phyloP scores from a whole-genome alignment of 2,329 filamentous ascomycete species.

The Aureobasidium sp. region DNA sequence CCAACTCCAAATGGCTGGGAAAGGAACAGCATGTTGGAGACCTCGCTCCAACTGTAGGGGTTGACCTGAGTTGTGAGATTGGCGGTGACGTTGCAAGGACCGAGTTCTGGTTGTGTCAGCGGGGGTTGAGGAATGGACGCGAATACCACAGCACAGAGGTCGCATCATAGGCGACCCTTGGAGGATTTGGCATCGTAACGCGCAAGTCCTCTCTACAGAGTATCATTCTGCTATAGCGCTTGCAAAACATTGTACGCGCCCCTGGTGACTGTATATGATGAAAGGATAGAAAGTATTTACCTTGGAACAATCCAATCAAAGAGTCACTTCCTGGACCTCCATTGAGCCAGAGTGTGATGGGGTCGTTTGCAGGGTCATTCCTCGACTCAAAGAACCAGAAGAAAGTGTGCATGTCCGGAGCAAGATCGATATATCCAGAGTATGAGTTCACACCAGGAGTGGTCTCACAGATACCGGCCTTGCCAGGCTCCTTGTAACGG shows the following conservation, averaged over 20 bases:
- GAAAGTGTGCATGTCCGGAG: constrained; percentile 35
- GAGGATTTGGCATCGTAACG: too few species aligned
- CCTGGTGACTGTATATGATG: too few species aligned
- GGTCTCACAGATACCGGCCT: constrained; percentile 41
- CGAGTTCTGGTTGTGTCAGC: constrained; percentile 31
- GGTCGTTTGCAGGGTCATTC: constrained; percentile 46
- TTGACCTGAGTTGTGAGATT: constrained; percentile 35
- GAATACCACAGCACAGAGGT: too few species aligned
- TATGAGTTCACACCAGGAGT: constrained; percentile 44
- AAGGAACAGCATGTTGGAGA: constrained; percentile 52
- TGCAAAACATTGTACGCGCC: too few species aligned
- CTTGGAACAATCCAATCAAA: constrained; percentile 47
- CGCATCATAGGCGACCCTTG: too few species aligned
- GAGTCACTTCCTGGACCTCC: constrained; percentile 49
- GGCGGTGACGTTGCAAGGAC: constrained; percentile 32
- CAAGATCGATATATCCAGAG: constrained; percentile 31
- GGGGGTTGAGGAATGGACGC: too few species aligned
- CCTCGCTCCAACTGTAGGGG: constrained; percentile 51
- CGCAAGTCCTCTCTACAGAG: too few species aligned
- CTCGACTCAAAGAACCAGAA: constrained; percentile 58
- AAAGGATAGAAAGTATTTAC: too few species aligned
- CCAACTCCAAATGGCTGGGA: constrained; percentile 53
- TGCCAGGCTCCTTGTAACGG: constrained; percentile 44
- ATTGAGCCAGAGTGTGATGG: constrained; percentile 52
- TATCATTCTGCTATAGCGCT: too few species aligned